Evolutionary conservation across 2,329 filamentous ascomycete genomes (phyloP), one percentile per base, ranked within the genome.

Genomic region (Fusarium hainanense): DNA sequence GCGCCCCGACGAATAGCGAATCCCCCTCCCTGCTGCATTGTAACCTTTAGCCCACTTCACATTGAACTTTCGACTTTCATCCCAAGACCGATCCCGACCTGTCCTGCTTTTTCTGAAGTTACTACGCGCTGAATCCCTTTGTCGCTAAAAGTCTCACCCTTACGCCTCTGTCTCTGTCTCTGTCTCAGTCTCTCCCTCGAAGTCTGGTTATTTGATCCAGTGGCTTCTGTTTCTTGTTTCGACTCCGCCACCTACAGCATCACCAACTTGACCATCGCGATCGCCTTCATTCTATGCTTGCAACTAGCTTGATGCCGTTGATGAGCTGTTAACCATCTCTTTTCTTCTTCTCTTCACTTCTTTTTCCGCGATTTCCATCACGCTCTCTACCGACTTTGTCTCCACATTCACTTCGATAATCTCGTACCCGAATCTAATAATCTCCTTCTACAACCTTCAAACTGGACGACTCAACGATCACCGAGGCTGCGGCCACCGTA

Each of bases 381-480:
- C 73, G 73, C 54, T 74, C 73, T 52, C 72, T 75, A 74, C 66
- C 61, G 62, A 44, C 58, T 34, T 46, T 58, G 58, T 55, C 51
- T 47, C 55, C 68, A 63, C 55, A 48, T 63, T 69, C 67, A 37
- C 64, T 69, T 61, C 58, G 61, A 54, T 58, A 60, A 59, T 55
- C 41, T 55, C 46, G 54, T 40, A 48, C 44, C 34, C 64, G 43
- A 59, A 63, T 42, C 41, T 58, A 57, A 54, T 60, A 50, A 32
- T 48, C 50, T 54, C 58, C 55, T 47, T 47, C 54, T 66, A 41
- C 27, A 21, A 46, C 64, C 58, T 71, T 71, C 81, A 84, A 77
- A 67, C 83, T 88, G 85, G 86, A 89, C 56, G 72, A 75, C 60
- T 62, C 58, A 52, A 72, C 75, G 61, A 74, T 70, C 46, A 54